Base-by-base conservation (phyloP, 31 red algal species). In the Endocladia muricata region DNA sequence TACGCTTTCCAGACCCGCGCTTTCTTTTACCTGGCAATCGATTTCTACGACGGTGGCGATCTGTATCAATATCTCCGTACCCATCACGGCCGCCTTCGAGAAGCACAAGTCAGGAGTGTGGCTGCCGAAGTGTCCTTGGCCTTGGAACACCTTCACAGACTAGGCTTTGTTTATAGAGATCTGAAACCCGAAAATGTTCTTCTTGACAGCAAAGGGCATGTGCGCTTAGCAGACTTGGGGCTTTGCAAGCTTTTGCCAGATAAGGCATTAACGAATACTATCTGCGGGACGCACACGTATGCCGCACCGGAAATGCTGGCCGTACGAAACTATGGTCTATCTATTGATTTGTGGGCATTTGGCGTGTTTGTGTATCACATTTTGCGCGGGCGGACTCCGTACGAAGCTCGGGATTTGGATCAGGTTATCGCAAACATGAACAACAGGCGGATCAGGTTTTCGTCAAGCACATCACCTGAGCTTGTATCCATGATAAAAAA, bases 1-100 rank as follows among this genome's bases (percentile, higher is more conserved):
- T 85, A 84, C 38, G 86, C 94, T 25, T 98, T 98, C 61, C 96
- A 98, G 54, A 93, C 96, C 7, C 68, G 80, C 13, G 61, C 68
- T n/a, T 79, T 52, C 41, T 73, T 98, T 17, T 98, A 98, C 69
- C 82, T 94, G 13, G 81, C 90, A 59, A 94, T 92, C 70, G 91
- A 94, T 34, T 98, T 90, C 72, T 95, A 81, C 40, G 88, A 78
- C 37, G 96, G 96, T 31, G 96, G 96, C 17, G 96, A 98, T 66
- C 60, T 98, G 23, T 89, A 91, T 52, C 81, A 81, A 44, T 91
- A 92, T 40, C 78, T 98, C 11, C 71, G 65, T 13, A 79, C 79
- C 23, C 85, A 90, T 33, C 57, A 77, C 3, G 73, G 83, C 26
- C 78, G 87, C 9, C 70, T 91, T 11, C 47, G 41, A 7, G 80